Percentiles rank a stretch among this genome's conserved stretches.
Conservation (phyloP, 441 rosid genomes). For the Gossypium lobatum region DNA sequence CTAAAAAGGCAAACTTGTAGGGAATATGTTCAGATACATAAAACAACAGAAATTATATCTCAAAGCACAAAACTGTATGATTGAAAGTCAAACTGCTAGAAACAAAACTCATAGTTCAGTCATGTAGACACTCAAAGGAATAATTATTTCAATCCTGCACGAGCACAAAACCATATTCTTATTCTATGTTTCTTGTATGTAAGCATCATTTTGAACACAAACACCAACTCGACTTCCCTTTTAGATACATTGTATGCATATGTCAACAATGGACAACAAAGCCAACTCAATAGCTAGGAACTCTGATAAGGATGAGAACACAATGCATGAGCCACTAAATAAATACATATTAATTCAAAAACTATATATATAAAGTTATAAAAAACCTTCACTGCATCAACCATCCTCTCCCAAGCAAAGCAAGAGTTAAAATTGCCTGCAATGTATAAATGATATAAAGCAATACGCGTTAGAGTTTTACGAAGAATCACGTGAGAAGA, state of each 20-base stretch:
- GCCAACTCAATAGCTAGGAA: background rate
- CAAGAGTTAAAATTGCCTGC: slow-evolving; percentile 33
- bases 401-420: slow-evolving; percentile 53
- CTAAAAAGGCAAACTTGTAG: background rate
- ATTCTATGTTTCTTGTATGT: background rate
- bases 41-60: background rate
- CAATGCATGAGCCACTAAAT: background rate
- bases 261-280: background rate
- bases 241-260: background rate
- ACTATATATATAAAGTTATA: background rate
- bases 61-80: background rate
- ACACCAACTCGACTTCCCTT: background rate
- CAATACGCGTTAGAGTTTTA: background rate
- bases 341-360: background rate
- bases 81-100: slow-evolving; percentile 2
- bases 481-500: background rate
- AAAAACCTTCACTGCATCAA: slow-evolving; percentile 56
- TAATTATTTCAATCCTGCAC: slow-evolving; percentile 1
- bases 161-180: background rate
- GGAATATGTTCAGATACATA: background rate
- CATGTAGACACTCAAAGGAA: background rate
- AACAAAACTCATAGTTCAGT: background rate
- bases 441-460: slow-evolving; percentile 13
- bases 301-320: slow-evolving; percentile 4
- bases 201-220: background rate